A percentile compares a stretch with the other conserved stretches of the same genome.
These are phyloP conservation scores for Penicillium simplicissimum DNA, from an alignment of 495 filamentous ascomycete species.

Conservation along the genomic window DNA sequence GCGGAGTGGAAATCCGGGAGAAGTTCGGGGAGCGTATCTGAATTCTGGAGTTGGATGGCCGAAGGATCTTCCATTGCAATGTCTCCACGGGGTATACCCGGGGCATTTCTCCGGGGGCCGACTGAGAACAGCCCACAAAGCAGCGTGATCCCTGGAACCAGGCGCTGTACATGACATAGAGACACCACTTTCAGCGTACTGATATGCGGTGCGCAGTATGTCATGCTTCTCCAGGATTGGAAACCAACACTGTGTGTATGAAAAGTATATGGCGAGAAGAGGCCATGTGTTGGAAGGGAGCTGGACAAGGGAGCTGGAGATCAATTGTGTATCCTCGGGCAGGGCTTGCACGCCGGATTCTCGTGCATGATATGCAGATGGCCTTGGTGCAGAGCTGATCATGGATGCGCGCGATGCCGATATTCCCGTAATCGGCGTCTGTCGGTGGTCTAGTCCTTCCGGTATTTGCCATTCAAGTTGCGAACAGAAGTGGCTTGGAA, in stretches of 20 bases:
- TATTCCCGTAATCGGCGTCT: constrained; percentile 25
- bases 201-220: constrained; percentile 52
- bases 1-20: constrained; percentile 15
- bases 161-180: constrained; percentile 27
- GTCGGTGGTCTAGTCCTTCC: constrained; percentile 28
- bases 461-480: constrained; percentile 45
- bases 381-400: constrained; percentile 19
- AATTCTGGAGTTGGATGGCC: neutral
- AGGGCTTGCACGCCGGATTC: constrained; percentile 34
- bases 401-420: constrained; percentile 37
- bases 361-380: constrained; percentile 16
- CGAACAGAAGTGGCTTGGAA: constrained; percentile 24
- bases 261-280: constrained; percentile 71
- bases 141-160: constrained; percentile 57
- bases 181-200: constrained; percentile 43
- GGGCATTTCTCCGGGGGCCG: neutral
- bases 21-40: neutral
- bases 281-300: constrained; percentile 51
- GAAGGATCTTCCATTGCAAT: neutral
- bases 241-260: constrained; percentile 73
- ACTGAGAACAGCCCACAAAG: constrained; percentile 63
- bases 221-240: constrained; percentile 72
- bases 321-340: constrained; percentile 11
- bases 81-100: constrained; percentile 19
- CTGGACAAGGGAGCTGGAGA: constrained; percentile 28